Percentiles rank a stretch among this genome's conserved stretches.
phyloP scores from a whole-genome alignment of 306 rosid genomes.

The Fragaria ananassa region DNA sequence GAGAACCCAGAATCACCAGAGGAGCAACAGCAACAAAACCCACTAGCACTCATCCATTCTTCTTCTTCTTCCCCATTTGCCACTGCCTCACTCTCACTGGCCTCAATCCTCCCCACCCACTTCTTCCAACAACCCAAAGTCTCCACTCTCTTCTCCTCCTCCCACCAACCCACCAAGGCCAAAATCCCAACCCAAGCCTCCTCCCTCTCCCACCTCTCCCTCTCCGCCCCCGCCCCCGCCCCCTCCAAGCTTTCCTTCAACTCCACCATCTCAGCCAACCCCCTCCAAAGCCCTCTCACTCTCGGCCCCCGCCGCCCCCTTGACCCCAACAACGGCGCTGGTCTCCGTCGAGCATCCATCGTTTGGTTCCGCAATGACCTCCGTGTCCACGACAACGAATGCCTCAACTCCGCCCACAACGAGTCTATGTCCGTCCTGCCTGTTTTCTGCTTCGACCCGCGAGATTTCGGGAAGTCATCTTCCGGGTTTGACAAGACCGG shows the following conservation, averaged over 20 bases:
- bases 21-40: slow-evolving; percentile 27
- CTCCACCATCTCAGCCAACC: slow-evolving; percentile 66
- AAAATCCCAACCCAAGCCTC: slow-evolving; percentile 82
- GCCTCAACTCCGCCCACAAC: slow-evolving; percentile 64
- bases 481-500: slow-evolving; percentile 92
- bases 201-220: slow-evolving; percentile 67
- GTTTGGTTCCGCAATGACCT: slow-evolving; percentile 95
- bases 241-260: slow-evolving; percentile 60
- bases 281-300: slow-evolving; percentile 64
- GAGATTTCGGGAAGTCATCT: slow-evolving; percentile 76
- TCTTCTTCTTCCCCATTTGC: slow-evolving; percentile 40
- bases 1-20: slow-evolving; percentile 46
- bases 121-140: slow-evolving; percentile 52
- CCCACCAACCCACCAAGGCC: slow-evolving; percentile 42
- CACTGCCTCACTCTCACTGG: slow-evolving; percentile 61
- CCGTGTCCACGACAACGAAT: slow-evolving; percentile 79
- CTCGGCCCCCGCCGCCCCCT: slow-evolving; percentile 71
- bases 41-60: slow-evolving; percentile 20
- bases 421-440: slow-evolving; percentile 84
- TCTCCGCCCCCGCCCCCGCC: slow-evolving; percentile 24
- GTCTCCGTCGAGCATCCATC: slow-evolving; percentile 70
- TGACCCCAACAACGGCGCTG: slow-evolving; percentile 82
- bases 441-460: slow-evolving; percentile 88
- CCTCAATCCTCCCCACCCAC: slow-evolving; percentile 46
- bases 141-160: slow-evolving; percentile 37